Evolutionary conservation across 1,139 yeast genomes (phyloP).

Genomic region (Lodderomyces elongisporus): DNA sequence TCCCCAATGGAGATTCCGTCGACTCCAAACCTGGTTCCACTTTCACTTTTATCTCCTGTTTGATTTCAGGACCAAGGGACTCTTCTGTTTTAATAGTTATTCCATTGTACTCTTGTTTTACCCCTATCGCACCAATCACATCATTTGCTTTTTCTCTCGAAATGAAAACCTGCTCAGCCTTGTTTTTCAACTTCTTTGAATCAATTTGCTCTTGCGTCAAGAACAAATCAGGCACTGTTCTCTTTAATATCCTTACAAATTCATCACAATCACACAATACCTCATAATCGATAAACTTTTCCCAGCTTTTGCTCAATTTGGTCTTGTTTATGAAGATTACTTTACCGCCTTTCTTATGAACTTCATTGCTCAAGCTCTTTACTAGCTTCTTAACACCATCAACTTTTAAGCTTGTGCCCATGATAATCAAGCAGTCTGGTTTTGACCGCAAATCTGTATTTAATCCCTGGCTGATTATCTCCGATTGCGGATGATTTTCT

Average conservation of each 20-base stretch:
- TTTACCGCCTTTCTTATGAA: constrained; percentile 57
- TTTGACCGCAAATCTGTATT: constrained; percentile 48
- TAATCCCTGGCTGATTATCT: constrained; percentile 56
- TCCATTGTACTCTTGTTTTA: constrained; percentile 1
- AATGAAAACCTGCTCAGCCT: constrained; percentile 3
- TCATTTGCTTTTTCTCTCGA: no score
- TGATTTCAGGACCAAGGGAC: no score
- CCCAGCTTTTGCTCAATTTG: constrained; percentile 50
- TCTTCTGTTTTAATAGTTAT: constrained; percentile 1
- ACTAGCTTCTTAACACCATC: constrained; percentile 69
- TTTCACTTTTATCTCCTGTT: no score
- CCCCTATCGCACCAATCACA: no score
- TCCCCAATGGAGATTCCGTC: background rate
- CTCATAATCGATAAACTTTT: constrained; percentile 61
- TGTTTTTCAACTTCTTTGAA: constrained; percentile 34
- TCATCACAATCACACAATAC: constrained; percentile 75
- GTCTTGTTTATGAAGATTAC: constrained; percentile 62
- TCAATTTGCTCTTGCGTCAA: constrained; percentile 49
- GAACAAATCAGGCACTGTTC: constrained; percentile 55
- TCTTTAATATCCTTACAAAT: constrained; percentile 56
- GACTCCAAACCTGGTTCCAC: background rate
- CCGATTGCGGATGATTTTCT: constrained; percentile 73
- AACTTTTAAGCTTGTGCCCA: constrained; percentile 75
- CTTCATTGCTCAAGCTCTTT: constrained; percentile 49
- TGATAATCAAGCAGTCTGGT: constrained; percentile 64